Evolutionary conservation across 257 asterid species (phyloP), one percentile per base, ranked within the genome.

Genomic region (Rehmannia glutinosa): DNA sequence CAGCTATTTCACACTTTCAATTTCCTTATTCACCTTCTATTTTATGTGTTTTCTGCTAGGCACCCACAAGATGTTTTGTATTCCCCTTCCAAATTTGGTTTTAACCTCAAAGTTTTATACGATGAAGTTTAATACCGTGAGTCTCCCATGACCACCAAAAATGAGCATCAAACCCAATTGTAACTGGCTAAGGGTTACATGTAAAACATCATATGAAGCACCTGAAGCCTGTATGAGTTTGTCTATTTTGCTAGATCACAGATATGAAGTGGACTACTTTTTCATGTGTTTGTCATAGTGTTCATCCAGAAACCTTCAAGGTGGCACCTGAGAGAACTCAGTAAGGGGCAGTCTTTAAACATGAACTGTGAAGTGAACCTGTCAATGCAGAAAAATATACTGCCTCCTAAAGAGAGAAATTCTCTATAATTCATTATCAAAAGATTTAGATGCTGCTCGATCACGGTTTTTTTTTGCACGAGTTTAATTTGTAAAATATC

Each of bases 401-500:
- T 42, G 24, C 58, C 30, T 47, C 57, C 53, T n/a, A 15, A 17
- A 38, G 49, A n/a, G n/a, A 17, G 63, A 58, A 33, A 28, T 24
- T 64, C 20, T 39, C 49, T 53, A 47, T 54, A 13, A 45, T 60
- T 15, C 72, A 27, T 46, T 17, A 64, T 61, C 28, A 41, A 21
- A 42, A 24, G n/a, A n/a, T n/a, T 25, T 63, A 19, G 17, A 73
- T 62, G 56, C 59, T 16, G 32, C 35, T 23, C 36, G 66, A 66
- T 47, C 36, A 35, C 38, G 32, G 46, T 57, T 25, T n/a, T n/a
- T n/a, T 17, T 52, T 73, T 65, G 57, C 54, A 49, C 46, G 71
- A 47, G 51, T 66, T 66, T 86, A 42, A 83, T 78, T n/a, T 72
- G 53, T 21, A 71, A 70, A 73, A 75, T 4, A n/a, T 16, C 30